Percentiles rank a stretch among this genome's conserved stretches.
These are phyloP conservation scores for Brettanomyces bruxellensis DNA, from an alignment of 805 yeast species.

Conservation along the genomic window DNA sequence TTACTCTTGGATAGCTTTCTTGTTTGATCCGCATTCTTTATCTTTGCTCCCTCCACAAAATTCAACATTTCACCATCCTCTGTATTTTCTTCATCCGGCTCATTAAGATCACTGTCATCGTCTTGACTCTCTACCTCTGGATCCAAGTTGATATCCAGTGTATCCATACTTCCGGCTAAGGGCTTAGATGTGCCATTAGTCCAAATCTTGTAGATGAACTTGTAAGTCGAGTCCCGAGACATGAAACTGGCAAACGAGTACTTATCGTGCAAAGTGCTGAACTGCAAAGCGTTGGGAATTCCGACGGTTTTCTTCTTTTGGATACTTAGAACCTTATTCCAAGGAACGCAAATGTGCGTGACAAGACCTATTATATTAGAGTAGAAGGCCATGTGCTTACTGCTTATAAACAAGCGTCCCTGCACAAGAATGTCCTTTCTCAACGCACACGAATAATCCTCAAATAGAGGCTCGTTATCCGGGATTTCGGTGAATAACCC, in stretches of 20 bases:
- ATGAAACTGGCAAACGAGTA: constrained; percentile 59
- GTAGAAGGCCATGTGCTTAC: constrained; percentile 49
- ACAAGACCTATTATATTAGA: constrained; percentile 63
- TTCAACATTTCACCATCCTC: constrained; percentile 2
- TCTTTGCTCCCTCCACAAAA: neutral
- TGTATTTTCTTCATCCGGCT: constrained; percentile 3
- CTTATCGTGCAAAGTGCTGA: constrained; percentile 53
- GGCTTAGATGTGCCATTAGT: constrained; percentile 24
- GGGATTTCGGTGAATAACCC: constrained; percentile 46
- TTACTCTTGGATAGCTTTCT: neutral
- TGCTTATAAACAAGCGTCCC: constrained; percentile 54
- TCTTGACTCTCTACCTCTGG: constrained; percentile 19
- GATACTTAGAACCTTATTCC: constrained; percentile 52
- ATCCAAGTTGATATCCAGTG: constrained; percentile 20
- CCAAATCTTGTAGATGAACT: constrained; percentile 55
- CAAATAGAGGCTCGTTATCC: constrained; percentile 42
- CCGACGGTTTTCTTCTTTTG: constrained; percentile 58
- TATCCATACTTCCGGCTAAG: constrained; percentile 7
- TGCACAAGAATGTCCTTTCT: constrained; percentile 59
- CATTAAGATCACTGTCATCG: constrained; percentile 18
- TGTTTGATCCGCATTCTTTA: neutral
- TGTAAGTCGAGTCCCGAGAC: constrained; percentile 46
- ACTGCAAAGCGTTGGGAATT: constrained; percentile 60
- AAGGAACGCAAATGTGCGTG: constrained; percentile 47
- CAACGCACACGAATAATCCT: constrained; percentile 57